Percentiles rank a stretch among this genome's conserved stretches.
These are phyloP conservation scores for Hypoxylon crocopeplum DNA, from an alignment of 495 filamentous ascomycete genomes.

Conservation along the genomic window DNA sequence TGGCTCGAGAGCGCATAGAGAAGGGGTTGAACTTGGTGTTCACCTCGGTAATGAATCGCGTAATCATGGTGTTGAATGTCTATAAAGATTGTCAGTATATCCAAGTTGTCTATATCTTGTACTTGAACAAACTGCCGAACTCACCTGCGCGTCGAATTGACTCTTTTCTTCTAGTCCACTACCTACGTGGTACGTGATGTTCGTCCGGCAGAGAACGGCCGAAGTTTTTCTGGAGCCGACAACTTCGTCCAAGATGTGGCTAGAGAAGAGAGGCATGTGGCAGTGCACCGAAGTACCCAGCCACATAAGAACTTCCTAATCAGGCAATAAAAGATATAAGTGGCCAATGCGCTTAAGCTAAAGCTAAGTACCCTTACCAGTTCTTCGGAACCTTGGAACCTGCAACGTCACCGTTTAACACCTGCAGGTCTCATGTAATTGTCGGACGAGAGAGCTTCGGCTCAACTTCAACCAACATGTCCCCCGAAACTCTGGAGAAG, in stretches of 20 bases:
- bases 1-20: constrained; percentile 73
- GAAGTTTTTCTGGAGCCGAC: constrained; percentile 29
- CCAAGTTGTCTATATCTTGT: too few species aligned
- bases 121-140: too few species aligned
- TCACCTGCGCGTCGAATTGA: too few species aligned
- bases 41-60: constrained; percentile 82
- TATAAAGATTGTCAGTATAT: too few species aligned
- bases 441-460: constrained; percentile 5
- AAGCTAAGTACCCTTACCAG: neutral
- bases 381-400: constrained; percentile 21
- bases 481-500: constrained; percentile 66
- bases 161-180: too few species aligned
- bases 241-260: constrained; percentile 5
- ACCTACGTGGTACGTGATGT: too few species aligned
- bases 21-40: constrained; percentile 92
- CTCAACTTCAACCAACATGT: constrained; percentile 50
- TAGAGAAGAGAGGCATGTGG: neutral
- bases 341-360: neutral
- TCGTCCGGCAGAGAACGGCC: too few species aligned
- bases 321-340: too few species aligned
- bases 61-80: constrained; percentile 72
- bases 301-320: too few species aligned
- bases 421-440: constrained; percentile 10
- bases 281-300: neutral
- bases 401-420: constrained; percentile 29